A percentile compares a stretch with the other conserved stretches of the same genome.
These are phyloP conservation scores for Dichotomocladium elegans DNA, from an alignment of 371 early-diverging fungal genomes.

Conservation along the genomic window DNA sequence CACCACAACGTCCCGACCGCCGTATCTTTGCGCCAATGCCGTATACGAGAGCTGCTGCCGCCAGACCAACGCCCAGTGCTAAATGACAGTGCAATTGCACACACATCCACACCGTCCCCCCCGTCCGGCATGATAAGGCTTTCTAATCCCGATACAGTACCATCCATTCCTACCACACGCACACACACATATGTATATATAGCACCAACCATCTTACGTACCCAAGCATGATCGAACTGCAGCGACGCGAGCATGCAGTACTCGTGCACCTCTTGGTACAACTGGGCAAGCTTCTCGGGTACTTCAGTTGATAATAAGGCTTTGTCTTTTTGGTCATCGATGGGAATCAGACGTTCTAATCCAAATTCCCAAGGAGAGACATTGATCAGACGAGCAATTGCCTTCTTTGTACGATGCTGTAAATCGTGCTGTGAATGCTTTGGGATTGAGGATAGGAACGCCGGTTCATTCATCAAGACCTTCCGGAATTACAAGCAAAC, in stretches of 20 bases:
- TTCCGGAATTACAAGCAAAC: no score
- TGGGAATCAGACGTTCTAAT: conserved; percentile 28
- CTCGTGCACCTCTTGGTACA: conserved; percentile 33
- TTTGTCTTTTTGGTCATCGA: conserved; percentile 14
- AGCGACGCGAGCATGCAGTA: conserved; percentile 26
- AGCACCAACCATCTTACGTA: no score
- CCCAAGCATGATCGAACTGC: conserved; percentile 44
- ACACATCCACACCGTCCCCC: no score
- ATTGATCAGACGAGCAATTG: conserved; percentile 33
- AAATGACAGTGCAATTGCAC: not conserved
- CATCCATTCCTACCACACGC: no score
- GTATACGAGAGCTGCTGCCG: conserved; percentile 39
- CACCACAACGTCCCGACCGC: conserved; percentile 32
- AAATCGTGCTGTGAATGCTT: conserved; percentile 33
- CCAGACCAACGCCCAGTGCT: conserved; percentile 44
- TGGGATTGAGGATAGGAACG: no score
- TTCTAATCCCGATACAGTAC: not conserved
- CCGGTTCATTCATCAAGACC: no score
- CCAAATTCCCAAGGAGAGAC: conserved; percentile 34
- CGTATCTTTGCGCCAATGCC: conserved; percentile 25
- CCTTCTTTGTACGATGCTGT: conserved; percentile 22
- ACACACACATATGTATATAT: conserved; percentile 1
- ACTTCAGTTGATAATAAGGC: conserved; percentile 12
- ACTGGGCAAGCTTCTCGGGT: conserved; percentile 25
- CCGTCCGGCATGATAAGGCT: not conserved